phyloP scores from a whole-genome alignment of 306 rosid species.

The Acacia melanoxylon region DNA sequence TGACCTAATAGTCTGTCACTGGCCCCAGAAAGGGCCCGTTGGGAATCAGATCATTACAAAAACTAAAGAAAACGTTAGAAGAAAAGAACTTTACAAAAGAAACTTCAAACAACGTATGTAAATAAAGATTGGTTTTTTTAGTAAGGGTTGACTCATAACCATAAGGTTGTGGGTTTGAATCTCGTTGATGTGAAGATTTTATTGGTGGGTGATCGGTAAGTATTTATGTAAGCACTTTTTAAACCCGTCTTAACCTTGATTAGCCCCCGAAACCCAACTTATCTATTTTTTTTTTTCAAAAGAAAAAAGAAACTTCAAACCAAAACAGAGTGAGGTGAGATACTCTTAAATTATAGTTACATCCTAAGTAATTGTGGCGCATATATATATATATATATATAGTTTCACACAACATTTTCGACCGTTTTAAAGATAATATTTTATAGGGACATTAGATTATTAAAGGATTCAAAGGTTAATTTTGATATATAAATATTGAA shows the following conservation, averaged over 20 bases:
- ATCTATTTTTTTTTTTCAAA: too few relatives aligned
- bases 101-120: too few relatives aligned
- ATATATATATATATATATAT: not conserved
- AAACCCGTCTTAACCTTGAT: fast-evolving
- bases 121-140: too few relatives aligned
- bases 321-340: not conserved
- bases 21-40: not conserved
- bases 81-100: not conserved
- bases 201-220: too few relatives aligned
- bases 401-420: not conserved
- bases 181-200: too few relatives aligned
- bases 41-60: not conserved
- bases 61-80: too few relatives aligned
- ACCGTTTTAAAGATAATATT: not conserved
- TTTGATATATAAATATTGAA: not conserved
- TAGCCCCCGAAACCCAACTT: too few relatives aligned
- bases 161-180: too few relatives aligned
- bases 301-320: too few relatives aligned
- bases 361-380: not conserved
- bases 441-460: not conserved
- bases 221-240: too few relatives aligned
- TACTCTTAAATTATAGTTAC: not conserved
- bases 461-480: too few relatives aligned
- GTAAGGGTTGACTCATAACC: too few relatives aligned
- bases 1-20: not conserved